phyloP scores from a whole-genome alignment of 768 basidiomycete genomes.

The Auricularia sp. region DNA sequence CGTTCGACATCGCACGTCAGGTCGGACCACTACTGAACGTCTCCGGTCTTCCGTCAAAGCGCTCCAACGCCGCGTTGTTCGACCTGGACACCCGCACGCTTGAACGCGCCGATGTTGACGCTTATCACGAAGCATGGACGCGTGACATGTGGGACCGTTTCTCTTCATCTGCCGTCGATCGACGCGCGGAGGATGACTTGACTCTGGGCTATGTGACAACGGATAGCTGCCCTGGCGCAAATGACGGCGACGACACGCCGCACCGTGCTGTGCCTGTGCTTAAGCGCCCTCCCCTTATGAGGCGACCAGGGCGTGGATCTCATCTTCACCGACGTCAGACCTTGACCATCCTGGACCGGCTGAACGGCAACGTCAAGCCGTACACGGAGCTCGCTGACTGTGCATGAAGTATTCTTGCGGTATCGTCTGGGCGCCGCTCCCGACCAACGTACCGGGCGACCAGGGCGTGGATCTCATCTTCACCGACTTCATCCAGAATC shows the following conservation, averaged over 20 bases:
- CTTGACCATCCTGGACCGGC: too few species aligned
- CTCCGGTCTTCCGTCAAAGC: constrained; percentile 1
- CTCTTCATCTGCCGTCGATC: not conserved
- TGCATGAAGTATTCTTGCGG: too few species aligned
- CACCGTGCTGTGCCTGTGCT: constrained; percentile 55
- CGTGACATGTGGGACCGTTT: not conserved
- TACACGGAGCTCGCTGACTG: too few species aligned
- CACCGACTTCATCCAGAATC: constrained; percentile 51
- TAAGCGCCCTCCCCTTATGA: constrained; percentile 41
- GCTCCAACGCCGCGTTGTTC: not conserved
- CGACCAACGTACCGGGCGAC: constrained; percentile 33
- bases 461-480: constrained; percentile 66
- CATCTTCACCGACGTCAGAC: too few species aligned
- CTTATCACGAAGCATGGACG: not conserved
- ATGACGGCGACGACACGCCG: constrained; percentile 53
- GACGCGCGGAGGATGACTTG: not conserved
- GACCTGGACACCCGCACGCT: not conserved
- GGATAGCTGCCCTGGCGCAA: constrained; percentile 54
- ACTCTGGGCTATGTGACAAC: constrained; percentile 57
- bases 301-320: too few species aligned
- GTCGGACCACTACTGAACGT: constrained; percentile 28
- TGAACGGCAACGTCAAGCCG: too few species aligned
- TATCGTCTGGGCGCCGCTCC: constrained; percentile 46
- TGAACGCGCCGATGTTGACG: not conserved
- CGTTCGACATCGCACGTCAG: constrained; percentile 37